phyloP scores from a whole-genome alignment of 371 early-diverging fungal genomes.

The Mortierella sp. region DNA sequence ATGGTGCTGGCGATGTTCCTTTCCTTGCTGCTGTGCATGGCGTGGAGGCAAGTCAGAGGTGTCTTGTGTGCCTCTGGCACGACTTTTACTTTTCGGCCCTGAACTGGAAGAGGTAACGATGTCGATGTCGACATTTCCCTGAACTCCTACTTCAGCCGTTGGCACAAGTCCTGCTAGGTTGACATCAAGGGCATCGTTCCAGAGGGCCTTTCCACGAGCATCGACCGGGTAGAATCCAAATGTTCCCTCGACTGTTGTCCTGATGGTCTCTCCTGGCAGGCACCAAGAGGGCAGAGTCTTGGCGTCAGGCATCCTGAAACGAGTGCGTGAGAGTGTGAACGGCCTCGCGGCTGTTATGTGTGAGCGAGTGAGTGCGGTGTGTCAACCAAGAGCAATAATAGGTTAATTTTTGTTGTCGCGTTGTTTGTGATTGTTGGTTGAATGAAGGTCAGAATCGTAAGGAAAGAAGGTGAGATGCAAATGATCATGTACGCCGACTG shows the following conservation, averaged over 20 bases:
- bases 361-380: background rate
- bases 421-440: background rate
- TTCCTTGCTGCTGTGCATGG: background rate
- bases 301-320: background rate
- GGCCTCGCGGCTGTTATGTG: background rate
- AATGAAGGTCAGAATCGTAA: background rate
- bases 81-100: background rate
- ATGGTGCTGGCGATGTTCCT: slow-evolving; percentile 9
- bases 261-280: background rate
- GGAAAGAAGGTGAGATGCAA: background rate
- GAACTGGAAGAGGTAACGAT: background rate
- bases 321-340: background rate
- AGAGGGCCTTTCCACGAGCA: background rate
- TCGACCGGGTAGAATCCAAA: background rate
- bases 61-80: background rate
- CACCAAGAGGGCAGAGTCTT: slow-evolving; percentile 5
- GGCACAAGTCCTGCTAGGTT: background rate
- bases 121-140: background rate
- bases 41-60: background rate
- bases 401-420: too few species aligned
- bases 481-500: background rate
- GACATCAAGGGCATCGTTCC: background rate
- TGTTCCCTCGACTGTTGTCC: background rate
- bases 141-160: background rate
- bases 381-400: background rate